These are phyloP conservation scores for Leptosphaerulina australis DNA, from an alignment of 2,329 filamentous ascomycete genomes.

Conservation along the genomic window DNA sequence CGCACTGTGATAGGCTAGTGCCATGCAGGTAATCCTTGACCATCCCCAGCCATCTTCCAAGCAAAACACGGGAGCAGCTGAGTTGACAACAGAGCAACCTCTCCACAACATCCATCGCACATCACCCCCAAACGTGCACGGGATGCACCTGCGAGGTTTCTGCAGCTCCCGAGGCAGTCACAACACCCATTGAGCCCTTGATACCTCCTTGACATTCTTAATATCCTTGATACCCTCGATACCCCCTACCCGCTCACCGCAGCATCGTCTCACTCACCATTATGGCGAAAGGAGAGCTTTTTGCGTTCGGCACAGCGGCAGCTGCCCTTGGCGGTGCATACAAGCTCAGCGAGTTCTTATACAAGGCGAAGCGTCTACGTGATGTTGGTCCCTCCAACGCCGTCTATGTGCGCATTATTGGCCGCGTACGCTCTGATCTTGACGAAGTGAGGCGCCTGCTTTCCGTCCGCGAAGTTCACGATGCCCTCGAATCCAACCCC, in stretches of 20 bases:
- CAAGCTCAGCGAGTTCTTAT: conserved; percentile 48
- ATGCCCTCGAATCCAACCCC: conserved; percentile 45
- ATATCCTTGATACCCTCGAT: background rate
- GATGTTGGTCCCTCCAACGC: conserved; percentile 48
- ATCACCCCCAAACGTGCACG: conserved; percentile 35
- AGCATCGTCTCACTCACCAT: conserved; percentile 13
- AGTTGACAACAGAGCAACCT: conserved; percentile 18
- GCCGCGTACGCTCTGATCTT: conserved; percentile 46
- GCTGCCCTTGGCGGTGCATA: conserved; percentile 46
- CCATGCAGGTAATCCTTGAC: conserved; percentile 13
- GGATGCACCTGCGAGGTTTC: conserved; percentile 41
- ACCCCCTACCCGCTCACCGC: conserved; percentile 1
- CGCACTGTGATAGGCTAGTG: conserved; percentile 20
- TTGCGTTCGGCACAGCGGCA: conserved; percentile 42
- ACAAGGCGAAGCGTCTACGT: conserved; percentile 44
- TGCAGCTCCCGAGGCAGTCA: conserved; percentile 35
- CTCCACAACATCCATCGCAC: conserved; percentile 33
- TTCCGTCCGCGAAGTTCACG: conserved; percentile 46
- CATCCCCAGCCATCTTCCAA: conserved; percentile 18
- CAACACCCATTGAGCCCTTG: conserved; percentile 30
- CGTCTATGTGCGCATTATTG: conserved; percentile 49
- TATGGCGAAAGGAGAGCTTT: conserved; percentile 44
- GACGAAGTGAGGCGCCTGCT: conserved; percentile 48
- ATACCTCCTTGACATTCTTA: no score
- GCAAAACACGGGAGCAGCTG: conserved; percentile 17